Evolutionary conservation across 2,329 filamentous ascomycete species (phyloP).

Genomic region (Metarhizium anisopliae): DNA sequence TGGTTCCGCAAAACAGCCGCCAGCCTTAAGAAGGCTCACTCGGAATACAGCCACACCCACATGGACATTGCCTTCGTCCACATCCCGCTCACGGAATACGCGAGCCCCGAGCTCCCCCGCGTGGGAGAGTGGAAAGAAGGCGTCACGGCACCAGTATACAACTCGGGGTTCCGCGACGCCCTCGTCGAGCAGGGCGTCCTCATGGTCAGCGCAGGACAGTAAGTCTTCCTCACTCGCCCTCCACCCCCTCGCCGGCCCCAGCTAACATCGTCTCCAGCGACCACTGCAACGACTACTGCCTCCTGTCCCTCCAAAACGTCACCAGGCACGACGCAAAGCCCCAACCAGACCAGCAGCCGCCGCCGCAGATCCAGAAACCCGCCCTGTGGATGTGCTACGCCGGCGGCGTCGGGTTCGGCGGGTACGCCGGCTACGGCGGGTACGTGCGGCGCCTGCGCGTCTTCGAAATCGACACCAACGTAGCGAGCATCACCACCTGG

Average conservation of each 20-base stretch:
- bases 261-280: slow-evolving; percentile 45
- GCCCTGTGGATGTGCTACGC: slow-evolving; percentile 98
- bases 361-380: slow-evolving; percentile 32
- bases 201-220: slow-evolving; percentile 88
- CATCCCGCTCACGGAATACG: slow-evolving; percentile 89
- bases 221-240: slow-evolving; percentile 27
- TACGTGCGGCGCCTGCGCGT: slow-evolving; percentile 78
- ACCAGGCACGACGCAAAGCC: slow-evolving; percentile 6
- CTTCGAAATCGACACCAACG: slow-evolving; percentile 90
- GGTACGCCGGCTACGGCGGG: slow-evolving; percentile 84
- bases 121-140: slow-evolving; percentile 68
- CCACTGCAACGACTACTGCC: slow-evolving; percentile 95
- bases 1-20: slow-evolving; percentile 83
- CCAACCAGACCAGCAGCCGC: slow-evolving; percentile 4
- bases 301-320: slow-evolving; percentile 44
- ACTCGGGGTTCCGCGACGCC: slow-evolving; percentile 87
- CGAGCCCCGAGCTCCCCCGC: slow-evolving; percentile 47
- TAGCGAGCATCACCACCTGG: slow-evolving; percentile 82
- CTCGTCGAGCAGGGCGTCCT: slow-evolving; percentile 77
- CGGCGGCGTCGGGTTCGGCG: slow-evolving; percentile 84
- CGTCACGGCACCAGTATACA: slow-evolving; percentile 81
- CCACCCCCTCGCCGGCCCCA: background rate
- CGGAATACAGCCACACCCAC: slow-evolving; percentile 81
- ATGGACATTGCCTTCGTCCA: slow-evolving; percentile 97
- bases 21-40: slow-evolving; percentile 65